Conservation (phyloP, 306 rosid genomes). For the Quercus alba region DNA sequence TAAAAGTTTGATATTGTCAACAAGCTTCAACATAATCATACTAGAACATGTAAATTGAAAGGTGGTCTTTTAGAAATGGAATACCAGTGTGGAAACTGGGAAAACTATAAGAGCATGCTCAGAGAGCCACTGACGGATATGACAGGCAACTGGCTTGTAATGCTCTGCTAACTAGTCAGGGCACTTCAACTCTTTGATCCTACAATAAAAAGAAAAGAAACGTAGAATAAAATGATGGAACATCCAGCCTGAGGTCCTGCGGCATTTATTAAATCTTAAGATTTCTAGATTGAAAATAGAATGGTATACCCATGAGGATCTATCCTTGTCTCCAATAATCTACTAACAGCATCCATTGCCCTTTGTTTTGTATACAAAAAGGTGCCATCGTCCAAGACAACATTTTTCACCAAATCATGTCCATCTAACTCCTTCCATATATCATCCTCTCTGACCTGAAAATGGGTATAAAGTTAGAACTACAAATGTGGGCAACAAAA, state of each 20-base stretch:
- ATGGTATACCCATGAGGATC: too few relatives aligned
- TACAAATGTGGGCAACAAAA: too few relatives aligned
- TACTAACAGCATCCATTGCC: too few relatives aligned
- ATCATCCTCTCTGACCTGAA: too few relatives aligned
- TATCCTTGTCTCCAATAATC: too few relatives aligned
- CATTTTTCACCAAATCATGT: too few relatives aligned
- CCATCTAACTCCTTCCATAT: too few relatives aligned
- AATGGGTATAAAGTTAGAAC: too few relatives aligned
- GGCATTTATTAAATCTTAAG: too few relatives aligned
- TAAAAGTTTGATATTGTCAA: constrained; percentile 42
- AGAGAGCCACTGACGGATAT: constrained; percentile 58
- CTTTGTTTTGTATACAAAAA: too few relatives aligned
- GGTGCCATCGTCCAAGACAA: too few relatives aligned
- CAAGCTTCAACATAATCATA: constrained; percentile 30
- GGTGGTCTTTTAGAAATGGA: constrained; percentile 33
- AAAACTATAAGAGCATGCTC: constrained; percentile 45
- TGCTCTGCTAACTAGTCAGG: constrained; percentile 58
- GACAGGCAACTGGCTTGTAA: constrained; percentile 65
- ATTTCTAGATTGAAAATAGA: too few relatives aligned
- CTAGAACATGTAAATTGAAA: constrained; percentile 26
- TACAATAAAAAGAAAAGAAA: constrained; percentile 23
- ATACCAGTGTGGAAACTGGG: constrained; percentile 66
- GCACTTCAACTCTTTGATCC: constrained; percentile 82
- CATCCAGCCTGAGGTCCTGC: neutral
- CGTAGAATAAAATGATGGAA: neutral